Base-by-base conservation (phyloP, 208 protist genomes). In the Acanthamoeba healyi region DNA sequence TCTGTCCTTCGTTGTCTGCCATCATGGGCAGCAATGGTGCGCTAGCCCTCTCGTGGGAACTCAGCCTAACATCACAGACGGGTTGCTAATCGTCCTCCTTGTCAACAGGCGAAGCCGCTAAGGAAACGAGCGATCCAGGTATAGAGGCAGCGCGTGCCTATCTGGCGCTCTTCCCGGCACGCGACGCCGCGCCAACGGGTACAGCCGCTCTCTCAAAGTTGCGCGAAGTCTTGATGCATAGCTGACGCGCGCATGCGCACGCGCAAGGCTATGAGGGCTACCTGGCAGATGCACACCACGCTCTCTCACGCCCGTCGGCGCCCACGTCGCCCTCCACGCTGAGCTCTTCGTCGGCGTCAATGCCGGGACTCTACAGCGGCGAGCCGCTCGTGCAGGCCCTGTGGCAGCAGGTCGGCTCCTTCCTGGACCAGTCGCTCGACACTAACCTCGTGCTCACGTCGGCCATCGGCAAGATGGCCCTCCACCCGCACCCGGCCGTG, bases 351-450 rank as follows among this genome's bases (percentile, higher is more conserved):
- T 46, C 36, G 22, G 32, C 67, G 6, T 38, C 67, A 36, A 7
- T 77, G 67, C 58, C 58, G n/a, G 67, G 67, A 29, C 67, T 77
- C 10, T 77, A 77, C 67, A 77, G 67, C 67, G 67, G 67, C 32
- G 67, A 77, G 67, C 67, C 67, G 3, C 38, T 77, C 36, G 67
- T 77, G 67, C 67, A 77, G 67, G 67, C 67, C 67, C 67, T 77
- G 2, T 77, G 67, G 67, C 32, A 38, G 32, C 67, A 77, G 29
- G 67, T 77, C 15, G 67, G 29, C 32, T 38, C 67, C 38, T 77
- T 77, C 67, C 67, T 77, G 7, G 67, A 77, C 9, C 67, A 77
- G 67, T 77, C 67, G 36, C 38, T 77, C 34, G 67, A 77, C 67
- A 77, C 67, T 12, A 77, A 77, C 67, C 38, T 77, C 24, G 38